phyloP scores from a whole-genome alignment of 352 stramenopile genomes.

The Globisporangium abappressorium region DNA sequence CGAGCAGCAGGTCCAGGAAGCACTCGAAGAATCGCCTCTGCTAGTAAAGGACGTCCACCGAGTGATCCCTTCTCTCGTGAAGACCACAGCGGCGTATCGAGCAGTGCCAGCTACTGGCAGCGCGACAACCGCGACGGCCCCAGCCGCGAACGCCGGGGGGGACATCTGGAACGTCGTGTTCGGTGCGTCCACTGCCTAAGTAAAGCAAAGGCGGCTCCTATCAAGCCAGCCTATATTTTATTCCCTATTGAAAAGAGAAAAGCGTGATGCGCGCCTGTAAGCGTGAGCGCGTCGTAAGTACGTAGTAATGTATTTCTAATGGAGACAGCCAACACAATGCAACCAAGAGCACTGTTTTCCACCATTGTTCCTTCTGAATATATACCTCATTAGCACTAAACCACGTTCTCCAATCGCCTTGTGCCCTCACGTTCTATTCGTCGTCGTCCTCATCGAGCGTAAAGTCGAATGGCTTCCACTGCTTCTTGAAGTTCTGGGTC shows the following conservation, averaged over 20 bases:
- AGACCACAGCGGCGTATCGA: background rate
- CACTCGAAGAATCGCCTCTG: slow-evolving; percentile 51
- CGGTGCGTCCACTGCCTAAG: slow-evolving; percentile 11
- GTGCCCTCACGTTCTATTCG: slow-evolving; percentile 3
- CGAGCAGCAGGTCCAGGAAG: slow-evolving; percentile 58
- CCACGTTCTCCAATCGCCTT: background rate
- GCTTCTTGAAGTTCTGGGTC: slow-evolving; percentile 57
- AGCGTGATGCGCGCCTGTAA: background rate
- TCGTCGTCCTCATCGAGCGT: slow-evolving; percentile 44
- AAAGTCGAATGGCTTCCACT: slow-evolving; percentile 77
- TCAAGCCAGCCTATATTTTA: background rate
- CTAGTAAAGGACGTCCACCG: slow-evolving; percentile 27
- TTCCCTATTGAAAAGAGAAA: background rate
- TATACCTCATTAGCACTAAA: background rate
- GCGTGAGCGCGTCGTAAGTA: background rate
- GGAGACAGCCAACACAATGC: background rate
- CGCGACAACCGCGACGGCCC: background rate
- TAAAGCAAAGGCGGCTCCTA: background rate
- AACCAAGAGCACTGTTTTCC: background rate
- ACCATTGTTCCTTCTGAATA: no score
- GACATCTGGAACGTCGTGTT: slow-evolving; percentile 62
- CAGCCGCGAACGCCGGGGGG: slow-evolving; percentile 17
- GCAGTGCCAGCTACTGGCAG: slow-evolving; percentile 10
- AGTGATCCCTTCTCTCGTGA: background rate
- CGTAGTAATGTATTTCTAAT: background rate